Percentiles rank a stretch among this genome's conserved stretches.
Evolutionary conservation across 306 rosid species (phyloP).

Genomic region (Erythrophleum fordii): DNA sequence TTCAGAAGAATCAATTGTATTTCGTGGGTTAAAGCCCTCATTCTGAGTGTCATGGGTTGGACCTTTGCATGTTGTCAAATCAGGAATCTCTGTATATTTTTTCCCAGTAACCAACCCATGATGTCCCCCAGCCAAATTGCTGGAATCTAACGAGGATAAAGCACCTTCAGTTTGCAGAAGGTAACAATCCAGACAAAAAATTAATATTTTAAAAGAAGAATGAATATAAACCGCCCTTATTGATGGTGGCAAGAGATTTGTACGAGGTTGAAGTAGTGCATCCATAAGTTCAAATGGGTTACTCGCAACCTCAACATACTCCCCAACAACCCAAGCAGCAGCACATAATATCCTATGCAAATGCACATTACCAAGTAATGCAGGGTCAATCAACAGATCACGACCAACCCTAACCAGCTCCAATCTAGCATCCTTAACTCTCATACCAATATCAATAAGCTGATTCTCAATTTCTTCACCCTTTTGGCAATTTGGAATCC

Average conservation of each 20-base stretch:
- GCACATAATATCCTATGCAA: conserved; percentile 79
- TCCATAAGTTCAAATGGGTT: conserved; percentile 85
- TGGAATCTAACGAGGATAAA: conserved; percentile 35
- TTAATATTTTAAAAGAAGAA: conserved; percentile 71
- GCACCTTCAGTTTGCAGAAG: conserved; percentile 49
- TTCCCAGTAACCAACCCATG: conserved; percentile 42
- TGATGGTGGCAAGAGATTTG: conserved; percentile 74
- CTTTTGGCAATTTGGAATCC: conserved; percentile 79
- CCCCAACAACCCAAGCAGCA: conserved; percentile 91
- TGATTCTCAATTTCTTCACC: conserved; percentile 92
- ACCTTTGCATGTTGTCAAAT: conserved; percentile 45
- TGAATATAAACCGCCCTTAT: conserved; percentile 83
- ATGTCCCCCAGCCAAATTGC: conserved; percentile 37
- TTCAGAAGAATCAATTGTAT: conserved; percentile 48
- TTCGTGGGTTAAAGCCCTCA: conserved; percentile 62
- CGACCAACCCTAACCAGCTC: conserved; percentile 79
- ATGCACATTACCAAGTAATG: conserved; percentile 79
- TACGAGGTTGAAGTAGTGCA: conserved; percentile 92
- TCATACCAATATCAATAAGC: conserved; percentile 83
- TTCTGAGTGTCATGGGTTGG: conserved; percentile 45
- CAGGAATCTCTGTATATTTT: conserved; percentile 44
- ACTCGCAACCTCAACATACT: conserved; percentile 65
- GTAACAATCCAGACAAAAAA: conserved; percentile 68
- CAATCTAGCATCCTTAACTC: conserved; percentile 88
- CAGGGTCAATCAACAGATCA: conserved; percentile 94